Base-by-base conservation (phyloP, 805 yeast genomes). In the Saccharomyces paradoxus region DNA sequence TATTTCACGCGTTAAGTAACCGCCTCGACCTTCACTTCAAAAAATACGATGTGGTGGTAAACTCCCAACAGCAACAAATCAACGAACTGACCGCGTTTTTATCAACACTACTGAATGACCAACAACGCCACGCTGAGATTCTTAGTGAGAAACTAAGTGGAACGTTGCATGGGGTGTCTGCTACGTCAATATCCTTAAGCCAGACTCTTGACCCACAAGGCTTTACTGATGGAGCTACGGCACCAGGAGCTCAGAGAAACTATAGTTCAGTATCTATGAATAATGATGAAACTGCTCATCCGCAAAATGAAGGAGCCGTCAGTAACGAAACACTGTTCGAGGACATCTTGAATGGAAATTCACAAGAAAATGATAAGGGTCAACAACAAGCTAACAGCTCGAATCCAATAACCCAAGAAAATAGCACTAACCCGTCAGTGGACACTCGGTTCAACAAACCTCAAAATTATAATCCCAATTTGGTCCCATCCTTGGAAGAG, bases 1-100 rank as follows among this genome's bases (percentile, higher is more conserved):
- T 68, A 59, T 63, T 68, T 30, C 68, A 67, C 53, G 62, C 66
- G 32, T 55, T 68, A 29, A 65, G 71, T 49, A 60, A 63, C 8
- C 62, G 64, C 28, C 51, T 68, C 50, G 72, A 68, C 49, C 66
- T 64, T 29, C 67, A 66, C 55, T 68, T 67, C 56, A 64, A 68
- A 47, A 64, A 63, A 50, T 68, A 68, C 51, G 71, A 68, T 51
- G 55, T 58, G 51, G 55, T 67, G 14, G 57, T 68, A 4, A 53
- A 58, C n/a, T 58, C 68, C 1, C 72, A 68, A 52, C 71, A 67
- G 53, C 68, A 66, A 49, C 71, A 66, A 53, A 67, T 68, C 13
- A 56, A 53, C 24, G 67, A 64, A n/a, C 54, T 68, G 48, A 64
- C 60, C 49, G 60, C 63, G 7, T 60, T 63, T 22, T 46, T 68